These are phyloP conservation scores for Sphaerosporella brunnea DNA, from an alignment of 495 filamentous ascomycete species.

Conservation along the genomic window DNA sequence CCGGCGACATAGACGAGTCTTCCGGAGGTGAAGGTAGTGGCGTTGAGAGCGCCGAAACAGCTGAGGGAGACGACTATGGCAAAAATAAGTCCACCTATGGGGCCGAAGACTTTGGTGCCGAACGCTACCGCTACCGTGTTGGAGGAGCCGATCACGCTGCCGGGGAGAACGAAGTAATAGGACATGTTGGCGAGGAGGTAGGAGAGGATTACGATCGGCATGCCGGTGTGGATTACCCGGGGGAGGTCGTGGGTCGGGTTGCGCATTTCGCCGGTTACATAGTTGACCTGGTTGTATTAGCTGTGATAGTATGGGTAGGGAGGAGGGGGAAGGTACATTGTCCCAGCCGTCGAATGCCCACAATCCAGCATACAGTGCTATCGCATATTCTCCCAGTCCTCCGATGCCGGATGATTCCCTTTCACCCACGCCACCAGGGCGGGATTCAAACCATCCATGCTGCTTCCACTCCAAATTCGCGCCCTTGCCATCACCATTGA, in stretches of 20 bases:
- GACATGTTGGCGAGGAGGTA: conserved; percentile 82
- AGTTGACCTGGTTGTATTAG: conserved; percentile 53
- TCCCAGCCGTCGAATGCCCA: conserved; percentile 99
- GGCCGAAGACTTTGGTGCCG: conserved; percentile 74
- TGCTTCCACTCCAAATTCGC: conserved; percentile 79
- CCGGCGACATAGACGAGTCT: conserved; percentile 86
- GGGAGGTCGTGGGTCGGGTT: conserved; percentile 80
- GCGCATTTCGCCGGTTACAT: conserved; percentile 90
- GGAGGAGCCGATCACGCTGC: conserved; percentile 54
- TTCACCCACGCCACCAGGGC: conserved; percentile 5
- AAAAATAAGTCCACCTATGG: conserved; percentile 61
- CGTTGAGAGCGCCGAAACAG: conserved; percentile 86
- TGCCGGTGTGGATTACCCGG: conserved; percentile 87
- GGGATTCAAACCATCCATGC: conserved; percentile 67
- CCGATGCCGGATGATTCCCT: conserved; percentile 5
- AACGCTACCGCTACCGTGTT: conserved; percentile 88
- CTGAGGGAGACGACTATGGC: conserved; percentile 76
- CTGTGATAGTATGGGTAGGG: conserved; percentile 27
- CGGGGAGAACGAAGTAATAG: conserved; percentile 90
- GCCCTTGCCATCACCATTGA: conserved; percentile 47
- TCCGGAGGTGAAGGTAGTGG: conserved; percentile 81
- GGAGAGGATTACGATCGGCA: conserved; percentile 78
- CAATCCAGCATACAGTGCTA: conserved; percentile 84
- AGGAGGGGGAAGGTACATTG: conserved; percentile 41
- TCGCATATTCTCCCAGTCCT: conserved; percentile 24